Evolutionary conservation across 257 asterid genomes (phyloP).

Genomic region (Solanum ossicruentum): DNA sequence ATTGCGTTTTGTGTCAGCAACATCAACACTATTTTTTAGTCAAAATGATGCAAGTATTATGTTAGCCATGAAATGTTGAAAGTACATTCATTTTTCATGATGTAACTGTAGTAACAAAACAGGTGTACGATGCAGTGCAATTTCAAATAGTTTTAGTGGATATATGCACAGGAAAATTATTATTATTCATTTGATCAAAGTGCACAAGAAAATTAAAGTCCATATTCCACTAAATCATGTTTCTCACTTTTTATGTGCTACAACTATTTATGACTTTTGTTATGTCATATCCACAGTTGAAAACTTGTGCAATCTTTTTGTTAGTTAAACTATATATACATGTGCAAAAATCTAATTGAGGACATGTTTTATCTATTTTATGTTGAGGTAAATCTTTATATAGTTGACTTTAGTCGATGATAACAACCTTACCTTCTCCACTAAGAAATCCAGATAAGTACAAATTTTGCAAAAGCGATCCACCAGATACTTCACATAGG

Average conservation of each 20-base stretch:
- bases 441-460: background rate
- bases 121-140: background rate
- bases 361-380: background rate
- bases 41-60: background rate
- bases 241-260: background rate
- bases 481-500: background rate
- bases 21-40: background rate
- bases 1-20: background rate
- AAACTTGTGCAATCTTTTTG: background rate
- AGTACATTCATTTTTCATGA: background rate
- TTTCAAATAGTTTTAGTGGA: background rate
- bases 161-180: background rate
- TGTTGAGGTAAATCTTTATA: background rate
- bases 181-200: background rate
- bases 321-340: background rate
- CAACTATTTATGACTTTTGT: background rate
- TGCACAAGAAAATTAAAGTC: background rate
- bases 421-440: background rate
- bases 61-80: background rate
- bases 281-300: background rate
- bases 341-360: background rate
- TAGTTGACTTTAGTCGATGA: background rate
- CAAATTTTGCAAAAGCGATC: background rate
- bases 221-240: background rate
- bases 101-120: background rate